phyloP scores from a whole-genome alignment of 148 eudicot genomes.

The Camellia japonica region DNA sequence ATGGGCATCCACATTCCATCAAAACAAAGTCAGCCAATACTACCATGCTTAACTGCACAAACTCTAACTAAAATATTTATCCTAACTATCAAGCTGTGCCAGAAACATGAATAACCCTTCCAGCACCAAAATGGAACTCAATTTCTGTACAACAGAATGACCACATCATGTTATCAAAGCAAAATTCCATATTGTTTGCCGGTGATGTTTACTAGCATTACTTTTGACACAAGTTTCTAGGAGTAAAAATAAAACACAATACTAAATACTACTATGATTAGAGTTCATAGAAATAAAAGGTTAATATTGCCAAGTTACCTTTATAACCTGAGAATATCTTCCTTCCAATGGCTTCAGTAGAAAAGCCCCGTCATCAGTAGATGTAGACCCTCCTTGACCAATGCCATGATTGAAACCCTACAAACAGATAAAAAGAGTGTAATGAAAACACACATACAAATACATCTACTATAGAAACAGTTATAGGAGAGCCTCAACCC shows the following conservation, averaged over 20 bases:
- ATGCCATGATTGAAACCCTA: slow-evolving; percentile 26
- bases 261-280: neutral
- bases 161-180: neutral
- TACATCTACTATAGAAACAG: neutral
- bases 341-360: slow-evolving; percentile 20
- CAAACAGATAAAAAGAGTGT: slow-evolving; percentile 7
- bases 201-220: neutral
- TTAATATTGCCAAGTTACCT: slow-evolving; percentile 20
- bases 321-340: slow-evolving; percentile 18
- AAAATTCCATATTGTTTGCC: neutral
- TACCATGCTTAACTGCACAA: no score
- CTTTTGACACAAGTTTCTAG: neutral
- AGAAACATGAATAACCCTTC: neutral
- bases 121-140: neutral
- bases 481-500: neutral
- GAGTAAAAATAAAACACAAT: neutral
- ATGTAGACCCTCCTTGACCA: slow-evolving; percentile 18
- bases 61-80: neutral
- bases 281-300: neutral
- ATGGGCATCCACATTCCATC: neutral
- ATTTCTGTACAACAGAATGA: neutral
- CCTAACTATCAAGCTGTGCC: neutral
- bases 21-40: no score
- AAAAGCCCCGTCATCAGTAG: slow-evolving; percentile 16
- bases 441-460: neutral